Evolutionary conservation across 2,329 filamentous ascomycete genomes (phyloP), one percentile per base, ranked within the genome.

Genomic region (Colletotrichum filicis): DNA sequence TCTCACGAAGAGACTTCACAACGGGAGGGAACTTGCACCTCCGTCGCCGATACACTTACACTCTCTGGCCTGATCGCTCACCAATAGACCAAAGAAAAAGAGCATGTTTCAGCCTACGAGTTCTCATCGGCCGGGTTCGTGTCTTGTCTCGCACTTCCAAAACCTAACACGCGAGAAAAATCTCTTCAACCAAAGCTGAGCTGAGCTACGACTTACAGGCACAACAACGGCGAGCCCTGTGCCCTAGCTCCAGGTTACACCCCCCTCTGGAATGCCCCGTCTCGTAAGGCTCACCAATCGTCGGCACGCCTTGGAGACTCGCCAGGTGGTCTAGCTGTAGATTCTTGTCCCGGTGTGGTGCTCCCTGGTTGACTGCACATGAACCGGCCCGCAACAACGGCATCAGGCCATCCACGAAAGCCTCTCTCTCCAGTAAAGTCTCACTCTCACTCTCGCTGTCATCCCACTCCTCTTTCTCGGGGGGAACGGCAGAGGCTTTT

Each of bases 321-420:
- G 42, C 14, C 4, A 9, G 24, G 24, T 61, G 16, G n/a, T 1
- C 6, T 22, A 46, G 37, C 5, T 19, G 19, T 28, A 30, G n/a
- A 26, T 35, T n/a, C 8, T 49, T 49, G 37, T 28, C 58, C 32
- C 14, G n/a, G 35, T 12, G 14, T 37, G 8, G 46, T 42, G 58
- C 35, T 28, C 42, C 32, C 57, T 42, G 16, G 2, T 37, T 52
- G 6, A 37, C 16, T 7, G 26, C 52, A 16, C 37, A 42, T 16
- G 5, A 37, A 37, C 59, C 53, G 69, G 69, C 63, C 68, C 63
- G 64, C 35, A 62, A 19, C 32, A 32, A 56, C 26, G 56, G 46
- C 14, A 67, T 71, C 46, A 67, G 68, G 68, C 68, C 68, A 71
- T 59, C 42, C 6, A 59, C 19, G 12, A 24, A 60, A 28, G 56